Percentiles rank a stretch among this genome's conserved stretches.
Conservation (phyloP, 495 filamentous ascomycete species). For the Xylaria venustula region DNA sequence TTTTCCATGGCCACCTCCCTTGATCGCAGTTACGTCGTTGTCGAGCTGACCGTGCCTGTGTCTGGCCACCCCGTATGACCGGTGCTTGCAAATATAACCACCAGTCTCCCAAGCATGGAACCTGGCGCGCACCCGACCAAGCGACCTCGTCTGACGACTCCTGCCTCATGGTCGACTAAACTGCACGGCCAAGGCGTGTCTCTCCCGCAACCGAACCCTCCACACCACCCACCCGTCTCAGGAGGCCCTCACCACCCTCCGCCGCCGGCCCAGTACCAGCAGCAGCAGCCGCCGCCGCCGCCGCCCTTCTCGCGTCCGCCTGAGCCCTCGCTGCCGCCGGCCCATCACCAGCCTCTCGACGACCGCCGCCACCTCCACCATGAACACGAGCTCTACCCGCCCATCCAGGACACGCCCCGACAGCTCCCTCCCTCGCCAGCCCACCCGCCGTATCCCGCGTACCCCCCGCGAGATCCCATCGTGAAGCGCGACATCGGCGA, state of each 20-base stretch:
- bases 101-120: constrained; percentile 49
- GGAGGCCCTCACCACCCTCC: constrained; percentile 40
- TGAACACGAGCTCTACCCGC: constrained; percentile 47
- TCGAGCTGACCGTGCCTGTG: constrained; percentile 18
- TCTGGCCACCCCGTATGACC: constrained; percentile 22
- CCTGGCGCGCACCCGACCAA: constrained; percentile 46
- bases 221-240: constrained; percentile 34
- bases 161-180: constrained; percentile 44
- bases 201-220: constrained; percentile 42
- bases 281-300: constrained; percentile 41
- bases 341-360: constrained; percentile 39
- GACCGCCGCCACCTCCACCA: constrained; percentile 45
- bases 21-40: constrained; percentile 36
- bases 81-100: constrained; percentile 28
- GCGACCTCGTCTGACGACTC: constrained; percentile 44
- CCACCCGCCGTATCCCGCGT: constrained; percentile 40
- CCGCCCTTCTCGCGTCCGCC: constrained; percentile 39
- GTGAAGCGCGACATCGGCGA: constrained; percentile 51
- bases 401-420: constrained; percentile 51
- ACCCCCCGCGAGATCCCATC: constrained; percentile 42
- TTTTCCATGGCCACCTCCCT: constrained; percentile 39
- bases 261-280: constrained; percentile 43
- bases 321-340: constrained; percentile 33
- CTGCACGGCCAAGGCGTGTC: constrained; percentile 36
- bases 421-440: constrained; percentile 46